Evolutionary conservation across 305 asterid genomes (phyloP), one percentile per base, ranked within the genome.

Genomic region (Ajuga reptans): DNA sequence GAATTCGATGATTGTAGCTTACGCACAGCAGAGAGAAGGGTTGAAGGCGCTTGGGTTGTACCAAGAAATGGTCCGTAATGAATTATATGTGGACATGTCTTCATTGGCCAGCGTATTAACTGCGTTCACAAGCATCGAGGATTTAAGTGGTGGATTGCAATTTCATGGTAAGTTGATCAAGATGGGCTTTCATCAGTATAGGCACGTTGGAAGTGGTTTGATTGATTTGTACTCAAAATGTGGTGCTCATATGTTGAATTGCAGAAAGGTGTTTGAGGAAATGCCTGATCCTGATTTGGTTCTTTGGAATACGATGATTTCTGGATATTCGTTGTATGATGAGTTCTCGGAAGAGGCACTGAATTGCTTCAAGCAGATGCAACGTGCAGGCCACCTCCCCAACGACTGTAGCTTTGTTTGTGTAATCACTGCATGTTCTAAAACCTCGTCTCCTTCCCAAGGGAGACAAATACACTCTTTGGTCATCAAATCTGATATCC

Each of bases 301-400:
- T 56, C 82, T 90, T 24, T 88, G 96, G 93, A 90, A 86, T 66
- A 87, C 96, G 0, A 84, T 87, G 91, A 85, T 90, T 64, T 88
- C 93, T 54, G 95, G 87, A 18, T 90, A 71, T 75, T 86, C 94
- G 0, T 77, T 77, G 58, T 66, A 78, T 29, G 82, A 78, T 29
- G 89, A 86, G 39, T 81, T 74, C 34, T 86, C 83, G 1, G 89
- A 86, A 75, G 86, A 86, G 75, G 89, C 97, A 18, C 62, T 90
- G 42, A 49, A 52, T 75, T 90, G 81, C 74, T 90, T 90, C 81
- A 83, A 78, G 78, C 76, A 74, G 66, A 81, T 88, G 90, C 93
- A 83, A 69, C 73, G 27, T 8, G 83, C 80, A 46, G 93, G 90
- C 11, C 83, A 86, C 71, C 61, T 54, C 33, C 96, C 95, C 0